phyloP scores from a whole-genome alignment of 331 rosid species.

The Quercus phellos region DNA sequence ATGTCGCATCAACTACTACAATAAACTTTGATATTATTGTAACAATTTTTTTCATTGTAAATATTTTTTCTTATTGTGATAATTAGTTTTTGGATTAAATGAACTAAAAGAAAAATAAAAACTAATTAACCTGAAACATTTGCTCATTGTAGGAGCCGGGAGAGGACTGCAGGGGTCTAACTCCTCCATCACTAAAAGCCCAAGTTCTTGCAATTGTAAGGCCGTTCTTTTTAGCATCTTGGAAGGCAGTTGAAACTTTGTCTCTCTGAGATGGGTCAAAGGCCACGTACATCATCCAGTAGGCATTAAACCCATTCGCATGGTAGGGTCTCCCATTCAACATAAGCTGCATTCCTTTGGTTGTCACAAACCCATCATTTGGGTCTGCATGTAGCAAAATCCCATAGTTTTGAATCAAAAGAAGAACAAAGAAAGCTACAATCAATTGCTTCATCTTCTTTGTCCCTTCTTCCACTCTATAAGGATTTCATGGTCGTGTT shows the following conservation, averaged over 20 bases:
- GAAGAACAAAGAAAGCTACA: conserved; percentile 31
- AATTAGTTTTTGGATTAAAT: background rate
- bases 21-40: too few species aligned
- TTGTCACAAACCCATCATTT: conserved; percentile 63
- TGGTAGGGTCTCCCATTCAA: conserved; percentile 71
- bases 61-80: too few species aligned
- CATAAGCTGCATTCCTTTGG: conserved; percentile 61
- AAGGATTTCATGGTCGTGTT: background rate
- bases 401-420: conserved; percentile 22
- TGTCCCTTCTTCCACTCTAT: background rate
- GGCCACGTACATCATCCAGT: conserved; percentile 82
- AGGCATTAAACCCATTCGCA: conserved; percentile 87
- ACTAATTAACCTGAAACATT: conserved; percentile 58
- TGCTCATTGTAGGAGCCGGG: conserved; percentile 86
- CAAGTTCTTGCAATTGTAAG: conserved; percentile 74
- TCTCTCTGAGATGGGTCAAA: conserved; percentile 72
- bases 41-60: too few species aligned
- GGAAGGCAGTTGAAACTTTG: conserved; percentile 65
- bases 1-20: too few species aligned
- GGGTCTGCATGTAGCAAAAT: conserved; percentile 24
- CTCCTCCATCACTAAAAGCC: conserved; percentile 92
- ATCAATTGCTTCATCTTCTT: conserved; percentile 28
- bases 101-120: background rate
- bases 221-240: conserved; percentile 55
- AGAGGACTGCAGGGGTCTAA: conserved; percentile 60